A percentile compares a stretch with the other conserved stretches of the same genome.
phyloP scores from a whole-genome alignment of 306 rosid genomes.

The Inga leiocalycina region DNA sequence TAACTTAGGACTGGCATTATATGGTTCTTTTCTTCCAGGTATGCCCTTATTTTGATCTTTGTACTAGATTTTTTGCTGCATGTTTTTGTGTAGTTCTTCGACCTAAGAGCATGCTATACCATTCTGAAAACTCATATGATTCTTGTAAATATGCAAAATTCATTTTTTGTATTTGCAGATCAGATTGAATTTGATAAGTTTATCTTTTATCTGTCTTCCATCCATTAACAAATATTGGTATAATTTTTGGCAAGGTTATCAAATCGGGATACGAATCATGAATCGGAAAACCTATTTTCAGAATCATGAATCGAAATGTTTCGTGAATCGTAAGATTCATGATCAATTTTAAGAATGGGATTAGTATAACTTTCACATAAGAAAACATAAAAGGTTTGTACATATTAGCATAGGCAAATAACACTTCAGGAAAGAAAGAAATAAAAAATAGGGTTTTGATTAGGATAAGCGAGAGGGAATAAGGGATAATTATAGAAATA shows the following conservation, averaged over 20 bases:
- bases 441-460: too few species aligned
- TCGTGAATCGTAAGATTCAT: too few species aligned
- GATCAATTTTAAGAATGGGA: too few species aligned
- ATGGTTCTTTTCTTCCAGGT: slow-evolving; percentile 97
- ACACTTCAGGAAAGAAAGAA: too few species aligned
- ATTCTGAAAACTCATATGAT: background rate
- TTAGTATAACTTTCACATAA: too few species aligned
- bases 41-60: slow-evolving; percentile 22
- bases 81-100: slow-evolving; percentile 14
- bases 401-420: too few species aligned
- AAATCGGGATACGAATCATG: too few species aligned
- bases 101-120: slow-evolving; percentile 13
- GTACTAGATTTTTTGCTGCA: slow-evolving; percentile 18
- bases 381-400: too few species aligned
- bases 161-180: slow-evolving; percentile 12
- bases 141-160: background rate
- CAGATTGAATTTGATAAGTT: background rate
- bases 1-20: slow-evolving; percentile 74
- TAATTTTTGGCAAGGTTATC: background rate
- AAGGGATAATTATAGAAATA: too few species aligned
- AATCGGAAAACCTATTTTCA: too few species aligned
- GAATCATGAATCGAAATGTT: too few species aligned
- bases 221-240: background rate
- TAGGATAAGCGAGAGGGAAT: too few species aligned
- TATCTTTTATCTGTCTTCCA: background rate